phyloP scores from a whole-genome alignment of 2,329 filamentous ascomycete species.

The Nemania serpens region DNA sequence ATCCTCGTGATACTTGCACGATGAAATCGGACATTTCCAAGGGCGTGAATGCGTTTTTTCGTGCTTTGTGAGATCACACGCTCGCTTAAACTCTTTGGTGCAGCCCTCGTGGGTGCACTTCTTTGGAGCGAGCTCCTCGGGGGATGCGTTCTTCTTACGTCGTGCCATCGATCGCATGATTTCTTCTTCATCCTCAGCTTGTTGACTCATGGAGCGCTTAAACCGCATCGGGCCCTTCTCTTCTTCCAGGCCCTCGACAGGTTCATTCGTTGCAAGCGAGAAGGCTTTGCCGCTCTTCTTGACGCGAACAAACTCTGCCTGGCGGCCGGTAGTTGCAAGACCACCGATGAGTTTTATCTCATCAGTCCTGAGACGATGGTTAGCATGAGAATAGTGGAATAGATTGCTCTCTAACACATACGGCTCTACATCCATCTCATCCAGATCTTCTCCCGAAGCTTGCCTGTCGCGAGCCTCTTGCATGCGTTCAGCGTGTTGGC shows the following conservation, averaged over 20 bases:
- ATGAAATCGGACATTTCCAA: constrained; percentile 83
- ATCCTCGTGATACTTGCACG: constrained; percentile 87
- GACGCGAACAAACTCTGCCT: constrained; percentile 81
- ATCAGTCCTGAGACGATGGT: constrained; percentile 53
- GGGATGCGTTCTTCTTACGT: constrained; percentile 88
- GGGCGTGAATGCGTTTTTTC: constrained; percentile 97
- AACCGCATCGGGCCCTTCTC: constrained; percentile 57
- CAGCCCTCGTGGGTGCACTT: constrained; percentile 77
- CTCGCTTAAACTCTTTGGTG: constrained; percentile 91
- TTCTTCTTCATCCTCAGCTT: constrained; percentile 77
- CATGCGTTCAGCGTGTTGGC: constrained; percentile 84
- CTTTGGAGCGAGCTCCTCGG: constrained; percentile 80
- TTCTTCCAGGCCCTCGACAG: constrained; percentile 59
- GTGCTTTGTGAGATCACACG: constrained; percentile 97
- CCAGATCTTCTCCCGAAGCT: constrained; percentile 53
- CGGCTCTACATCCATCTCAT: constrained; percentile 63
- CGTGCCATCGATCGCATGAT: constrained; percentile 93
- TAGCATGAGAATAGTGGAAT: constrained; percentile 29
- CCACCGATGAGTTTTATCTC: constrained; percentile 82
- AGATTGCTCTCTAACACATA: constrained; percentile 46
- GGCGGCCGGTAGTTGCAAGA: constrained; percentile 77
- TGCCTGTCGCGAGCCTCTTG: constrained; percentile 73
- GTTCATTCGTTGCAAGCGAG: constrained; percentile 73
- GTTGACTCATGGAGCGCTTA: constrained; percentile 70
- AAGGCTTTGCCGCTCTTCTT: constrained; percentile 80